Percentiles rank a stretch among this genome's conserved stretches.
Conservation (phyloP, 139 green algal genomes). For the Tetradesmus obliquus region DNA sequence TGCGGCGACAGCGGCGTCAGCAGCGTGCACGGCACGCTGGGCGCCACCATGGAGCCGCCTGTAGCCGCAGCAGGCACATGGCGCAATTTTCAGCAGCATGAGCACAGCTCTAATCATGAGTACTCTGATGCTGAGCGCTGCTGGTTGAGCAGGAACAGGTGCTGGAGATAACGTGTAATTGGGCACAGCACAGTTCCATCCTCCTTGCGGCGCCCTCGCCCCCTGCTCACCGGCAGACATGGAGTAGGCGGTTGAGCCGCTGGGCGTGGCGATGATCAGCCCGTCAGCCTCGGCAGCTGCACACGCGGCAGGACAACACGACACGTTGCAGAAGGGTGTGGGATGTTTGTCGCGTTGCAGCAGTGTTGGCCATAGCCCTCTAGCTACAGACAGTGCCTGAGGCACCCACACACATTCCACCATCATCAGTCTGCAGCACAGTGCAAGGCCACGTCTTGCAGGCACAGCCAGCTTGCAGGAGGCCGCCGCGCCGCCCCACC, state of each 20-base stretch:
- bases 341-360: not conserved
- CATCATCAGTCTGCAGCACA: too few species aligned
- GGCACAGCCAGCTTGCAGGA: too few species aligned
- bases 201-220: not conserved
- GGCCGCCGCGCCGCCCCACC: slow-evolving; percentile 28
- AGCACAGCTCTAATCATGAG: not conserved
- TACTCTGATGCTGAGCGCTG: not conserved
- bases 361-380: not conserved
- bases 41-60: slow-evolving; percentile 89
- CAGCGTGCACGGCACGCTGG: slow-evolving; percentile 88
- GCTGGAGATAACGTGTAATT: too few species aligned
- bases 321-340: not conserved
- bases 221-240: slow-evolving; percentile 83
- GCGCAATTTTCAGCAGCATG: not conserved
- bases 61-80: slow-evolving; percentile 45
- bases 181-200: not conserved
- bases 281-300: slow-evolving; percentile 77
- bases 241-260: slow-evolving; percentile 82
- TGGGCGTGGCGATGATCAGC: slow-evolving; percentile 90
- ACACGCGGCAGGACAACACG: not conserved
- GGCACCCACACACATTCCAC: too few species aligned
- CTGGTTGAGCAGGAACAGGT: not conserved
- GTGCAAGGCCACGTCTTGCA: too few species aligned
- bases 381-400: too few species aligned
- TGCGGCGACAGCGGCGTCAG: slow-evolving; percentile 89